Evolutionary conservation across 306 rosid species (phyloP), one percentile per base, ranked within the genome.

Genomic region (Neltuma alba): DNA sequence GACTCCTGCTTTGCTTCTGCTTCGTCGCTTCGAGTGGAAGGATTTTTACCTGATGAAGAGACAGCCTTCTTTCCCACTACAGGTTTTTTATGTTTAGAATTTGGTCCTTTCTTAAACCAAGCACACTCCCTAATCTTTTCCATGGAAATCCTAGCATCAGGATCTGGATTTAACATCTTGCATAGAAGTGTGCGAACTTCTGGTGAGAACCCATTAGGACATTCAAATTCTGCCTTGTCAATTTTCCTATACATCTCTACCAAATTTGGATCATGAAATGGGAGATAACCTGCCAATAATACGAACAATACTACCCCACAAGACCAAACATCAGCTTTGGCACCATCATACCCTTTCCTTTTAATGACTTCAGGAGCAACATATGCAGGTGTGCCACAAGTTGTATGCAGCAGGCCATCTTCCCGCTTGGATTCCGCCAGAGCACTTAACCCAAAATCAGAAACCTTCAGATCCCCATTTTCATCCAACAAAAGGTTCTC

Each of bases 371-470:
- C 98, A 1, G 98, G 98, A 70, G 98, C 97, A 58, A 91, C 98
- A 81, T 94, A 94, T 10, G 97, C 98, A 52, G 98, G 98, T 36
- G 98, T 94, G 62, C 98, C 98, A 83, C 98, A 94, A 62, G 94
- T 76, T 5, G 97, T 94, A 73, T 89, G 98, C 27, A 94, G 92
- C 33, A 94, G 60, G 27, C 87, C 91, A 78, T 91, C 97, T 70
- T 88, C 88, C 36, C 74, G 78, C 83, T 66, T 89, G 79, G 91
- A 79, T 27, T 92, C 93, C 0, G 82, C 90, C 1, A 94, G 82
- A 38, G 97, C 94, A 81, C 98, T 94, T 71, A 94, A 87, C 68
- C 98, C 98, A 30, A 94, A 94, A 87, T 94, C 98, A 23, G 98
- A 91, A 5, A 92, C 91, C 88, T 94, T 94, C 14, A 94, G 79